phyloP scores from a whole-genome alignment of 371 early-diverging fungal species.

The Nematocida ironsii region DNA sequence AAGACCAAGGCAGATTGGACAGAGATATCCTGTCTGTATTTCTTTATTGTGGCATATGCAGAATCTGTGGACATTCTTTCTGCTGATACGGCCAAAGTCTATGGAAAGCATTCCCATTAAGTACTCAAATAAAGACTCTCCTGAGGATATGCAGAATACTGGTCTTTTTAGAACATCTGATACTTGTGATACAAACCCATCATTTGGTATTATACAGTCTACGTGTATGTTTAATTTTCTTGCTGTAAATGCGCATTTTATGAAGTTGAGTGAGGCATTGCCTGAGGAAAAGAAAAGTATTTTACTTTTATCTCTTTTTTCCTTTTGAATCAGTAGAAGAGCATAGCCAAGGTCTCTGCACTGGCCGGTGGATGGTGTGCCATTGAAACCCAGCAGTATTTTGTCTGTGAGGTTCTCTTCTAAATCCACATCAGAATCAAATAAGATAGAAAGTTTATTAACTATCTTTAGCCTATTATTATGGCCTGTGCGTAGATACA shows the following conservation, averaged over 20 bases:
- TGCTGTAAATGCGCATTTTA: slow-evolving; percentile 56
- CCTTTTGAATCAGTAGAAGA: slow-evolving; percentile 37
- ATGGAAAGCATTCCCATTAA: slow-evolving; percentile 20
- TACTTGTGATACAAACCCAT: slow-evolving; percentile 19
- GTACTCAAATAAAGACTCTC: slow-evolving; percentile 39
- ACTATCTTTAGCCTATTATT: slow-evolving; percentile 18
- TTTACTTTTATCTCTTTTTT: background rate
- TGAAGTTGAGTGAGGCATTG: slow-evolving; percentile 21
- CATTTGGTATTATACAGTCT: slow-evolving; percentile 33
- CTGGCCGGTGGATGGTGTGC: too few relatives aligned
- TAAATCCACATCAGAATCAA: slow-evolving; percentile 29
- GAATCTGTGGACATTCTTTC: background rate
- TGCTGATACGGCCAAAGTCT: background rate
- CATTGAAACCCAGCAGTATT: slow-evolving; percentile 1
- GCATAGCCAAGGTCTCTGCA: slow-evolving; percentile 44
- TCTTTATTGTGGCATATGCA: slow-evolving; percentile 68
- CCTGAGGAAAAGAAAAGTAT: slow-evolving; percentile 47
- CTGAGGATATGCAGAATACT: background rate
- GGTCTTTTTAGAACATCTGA: slow-evolving; percentile 24
- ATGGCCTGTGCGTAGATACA: slow-evolving; percentile 27
- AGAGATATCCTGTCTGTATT: slow-evolving; percentile 62
- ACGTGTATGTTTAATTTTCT: slow-evolving; percentile 42
- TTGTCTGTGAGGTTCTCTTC: slow-evolving; percentile 21
- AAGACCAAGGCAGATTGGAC: slow-evolving; percentile 69
- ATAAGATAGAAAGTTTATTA: slow-evolving; percentile 11